phyloP scores from a whole-genome alignment of 441 rosid genomes.

The Syzygium malaccense region DNA sequence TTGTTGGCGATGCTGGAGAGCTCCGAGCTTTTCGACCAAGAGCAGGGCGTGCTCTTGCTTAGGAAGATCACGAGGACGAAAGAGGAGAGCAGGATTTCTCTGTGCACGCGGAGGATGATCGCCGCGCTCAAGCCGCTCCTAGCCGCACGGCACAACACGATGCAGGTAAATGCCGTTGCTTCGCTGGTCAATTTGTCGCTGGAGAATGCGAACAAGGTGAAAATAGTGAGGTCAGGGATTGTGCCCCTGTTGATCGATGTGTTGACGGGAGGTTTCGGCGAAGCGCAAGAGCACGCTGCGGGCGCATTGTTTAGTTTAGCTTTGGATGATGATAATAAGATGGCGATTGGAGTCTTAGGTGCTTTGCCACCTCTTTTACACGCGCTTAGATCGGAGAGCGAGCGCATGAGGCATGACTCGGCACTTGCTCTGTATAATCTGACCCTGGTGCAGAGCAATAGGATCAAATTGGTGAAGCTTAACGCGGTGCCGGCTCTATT shows the following conservation, averaged over 20 bases:
- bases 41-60: not conserved
- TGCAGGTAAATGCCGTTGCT: conserved; percentile 8
- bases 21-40: conserved; percentile 2
- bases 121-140: conserved; percentile 10
- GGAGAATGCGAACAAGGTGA: conserved; percentile 3
- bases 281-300: conserved; percentile 8
- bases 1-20: not conserved
- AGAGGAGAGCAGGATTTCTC: not conserved
- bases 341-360: conserved; percentile 8
- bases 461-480: conserved; percentile 10
- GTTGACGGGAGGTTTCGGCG: not conserved
- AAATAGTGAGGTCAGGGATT: conserved; percentile 4
- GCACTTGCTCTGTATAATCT: conserved; percentile 9
- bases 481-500: conserved; percentile 2
- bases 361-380: conserved; percentile 6
- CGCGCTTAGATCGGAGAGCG: conserved; percentile 1
- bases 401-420: conserved; percentile 2
- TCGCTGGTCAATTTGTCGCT: conserved; percentile 9
- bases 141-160: not conserved
- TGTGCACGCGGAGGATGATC: conserved; percentile 5
- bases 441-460: conserved; percentile 9
- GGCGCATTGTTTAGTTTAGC: conserved; percentile 12
- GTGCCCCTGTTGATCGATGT: conserved; percentile 7
- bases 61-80: conserved; percentile 4
- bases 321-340: conserved; percentile 10